Evolutionary conservation across 352 stramenopile genomes (phyloP), one percentile per base, ranked within the genome.

Genomic region (Saprolegnia parasitica): DNA sequence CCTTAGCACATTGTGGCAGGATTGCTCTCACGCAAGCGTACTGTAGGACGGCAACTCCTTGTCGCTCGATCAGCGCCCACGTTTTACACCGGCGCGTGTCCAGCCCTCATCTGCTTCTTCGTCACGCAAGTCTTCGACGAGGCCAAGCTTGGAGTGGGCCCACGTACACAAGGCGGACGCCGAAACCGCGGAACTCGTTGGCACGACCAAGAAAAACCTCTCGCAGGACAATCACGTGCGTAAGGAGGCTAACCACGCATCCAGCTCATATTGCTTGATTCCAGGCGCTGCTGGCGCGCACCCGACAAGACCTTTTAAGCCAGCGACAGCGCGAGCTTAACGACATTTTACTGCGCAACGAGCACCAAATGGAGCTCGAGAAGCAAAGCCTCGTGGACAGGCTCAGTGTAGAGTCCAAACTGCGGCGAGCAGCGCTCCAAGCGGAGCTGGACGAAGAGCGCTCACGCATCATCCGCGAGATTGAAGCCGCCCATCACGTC

Each of bases 301-400:
- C 49, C 5, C 29, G 35, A 49, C 24, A 63, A 6, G 56, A 63
- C 13, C 35, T 23, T 1, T 29, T 50, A 37, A 32, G 16, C 1
- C 35, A 29, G 29, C 26, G 56, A 24, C 56, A 37, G 18, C 56
- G 35, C 6, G 58, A 67, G 45, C 13, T 67, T 1, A 67, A 67
- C 23, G 58, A 56, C 4, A 35, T 67, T 10, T 16, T 67, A 4
- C 21, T 67, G 18, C 10, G 54, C 13, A 54, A 56, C 58, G 58
- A 67, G 42, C 39, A 20, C 1, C 35, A 23, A 39, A 13, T 67
- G 8, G 58, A 67, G 18, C 37, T 40, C 10, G 58, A 67, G 29
- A 67, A 55, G 16, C 37, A 56, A 21, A 54, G 32, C 21, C n/a
- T 55, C 20, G n/a, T 40, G 20, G 58, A 67, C 8, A 54, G 20